phyloP scores from a whole-genome alignment of 2,329 filamentous ascomycete species.

The Fonsecaea multimorphosa region DNA sequence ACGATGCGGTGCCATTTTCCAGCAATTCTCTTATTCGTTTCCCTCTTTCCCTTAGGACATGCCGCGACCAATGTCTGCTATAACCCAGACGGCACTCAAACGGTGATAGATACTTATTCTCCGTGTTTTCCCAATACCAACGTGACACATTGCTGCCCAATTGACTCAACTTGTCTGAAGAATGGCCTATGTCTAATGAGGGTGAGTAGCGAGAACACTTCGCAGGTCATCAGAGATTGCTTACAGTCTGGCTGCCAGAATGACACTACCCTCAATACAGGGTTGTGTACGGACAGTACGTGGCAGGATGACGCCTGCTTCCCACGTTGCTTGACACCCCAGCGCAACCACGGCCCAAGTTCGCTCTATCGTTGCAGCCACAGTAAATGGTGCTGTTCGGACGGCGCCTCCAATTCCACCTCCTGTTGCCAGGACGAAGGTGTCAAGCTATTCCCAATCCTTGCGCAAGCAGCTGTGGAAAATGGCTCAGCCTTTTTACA shows the following conservation, averaged over 20 bases:
- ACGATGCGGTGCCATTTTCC: not conserved
- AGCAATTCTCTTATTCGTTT: not conserved
- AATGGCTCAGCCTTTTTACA: slow-evolving; percentile 21
- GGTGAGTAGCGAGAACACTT: not conserved
- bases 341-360: not conserved
- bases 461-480: slow-evolving; percentile 9
- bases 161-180: slow-evolving; percentile 13
- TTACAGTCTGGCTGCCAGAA: slow-evolving; percentile 7
- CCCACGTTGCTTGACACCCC: slow-evolving; percentile 8
- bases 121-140: slow-evolving; percentile 15
- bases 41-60: not conserved
- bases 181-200: slow-evolving; percentile 11
- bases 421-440: slow-evolving; percentile 23
- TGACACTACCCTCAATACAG: slow-evolving; percentile 16
- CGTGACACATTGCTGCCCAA: slow-evolving; percentile 15
- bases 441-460: slow-evolving; percentile 13
- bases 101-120: not conserved
- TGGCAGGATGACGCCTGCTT: slow-evolving; percentile 21
- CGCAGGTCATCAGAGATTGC: not conserved
- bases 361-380: slow-evolving; percentile 21
- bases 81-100: slow-evolving; percentile 19
- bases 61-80: slow-evolving; percentile 8
- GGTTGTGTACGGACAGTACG: slow-evolving; percentile 22
- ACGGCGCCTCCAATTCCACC: slow-evolving; percentile 17
- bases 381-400: slow-evolving; percentile 20